Percentiles rank a stretch among this genome's conserved stretches.
These are phyloP conservation scores for Vanrija humicola DNA, from an alignment of 1,284 basidiomycete genomes.

Conservation along the genomic window DNA sequence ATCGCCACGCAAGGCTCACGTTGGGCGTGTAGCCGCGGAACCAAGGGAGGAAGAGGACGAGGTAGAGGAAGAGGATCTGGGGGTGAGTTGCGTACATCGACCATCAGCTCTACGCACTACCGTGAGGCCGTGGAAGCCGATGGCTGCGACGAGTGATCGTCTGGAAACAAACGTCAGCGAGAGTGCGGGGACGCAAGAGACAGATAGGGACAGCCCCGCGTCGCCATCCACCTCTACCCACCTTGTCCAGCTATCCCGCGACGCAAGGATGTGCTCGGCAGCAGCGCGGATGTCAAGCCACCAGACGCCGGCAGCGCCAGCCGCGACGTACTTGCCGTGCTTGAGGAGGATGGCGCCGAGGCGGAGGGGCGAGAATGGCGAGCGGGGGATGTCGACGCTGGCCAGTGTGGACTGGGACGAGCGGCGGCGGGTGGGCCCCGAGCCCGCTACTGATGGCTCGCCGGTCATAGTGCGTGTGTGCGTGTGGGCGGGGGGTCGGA, in stretches of 20 bases:
- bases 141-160: not conserved
- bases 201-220: too few species aligned
- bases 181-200: too few species aligned
- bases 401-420: not conserved
- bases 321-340: slow-evolving; percentile 46
- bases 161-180: too few species aligned
- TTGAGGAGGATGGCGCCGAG: slow-evolving; percentile 20
- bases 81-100: not conserved
- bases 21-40: slow-evolving; percentile 46
- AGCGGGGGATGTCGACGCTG: not conserved
- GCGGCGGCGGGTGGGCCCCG: slow-evolving; percentile 15
- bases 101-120: slow-evolving; percentile 28
- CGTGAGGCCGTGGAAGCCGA: slow-evolving; percentile 29
- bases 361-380: slow-evolving; percentile 2
- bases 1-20: slow-evolving; percentile 23
- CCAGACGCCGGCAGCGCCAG: slow-evolving; percentile 40
- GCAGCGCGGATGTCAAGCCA: slow-evolving; percentile 28
- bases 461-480: too few species aligned
- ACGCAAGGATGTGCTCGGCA: slow-evolving; percentile 17
- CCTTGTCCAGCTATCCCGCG: slow-evolving; percentile 22
- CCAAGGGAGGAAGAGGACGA: slow-evolving; percentile 47
- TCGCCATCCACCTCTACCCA: slow-evolving; percentile 1
- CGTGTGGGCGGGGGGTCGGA: too few species aligned
- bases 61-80: slow-evolving; percentile 46
- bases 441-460: too few species aligned